Percentiles rank a stretch among this genome's conserved stretches.
Conservation (phyloP, 2,329 filamentous ascomycete species). For the Alternaria gansuensis region DNA sequence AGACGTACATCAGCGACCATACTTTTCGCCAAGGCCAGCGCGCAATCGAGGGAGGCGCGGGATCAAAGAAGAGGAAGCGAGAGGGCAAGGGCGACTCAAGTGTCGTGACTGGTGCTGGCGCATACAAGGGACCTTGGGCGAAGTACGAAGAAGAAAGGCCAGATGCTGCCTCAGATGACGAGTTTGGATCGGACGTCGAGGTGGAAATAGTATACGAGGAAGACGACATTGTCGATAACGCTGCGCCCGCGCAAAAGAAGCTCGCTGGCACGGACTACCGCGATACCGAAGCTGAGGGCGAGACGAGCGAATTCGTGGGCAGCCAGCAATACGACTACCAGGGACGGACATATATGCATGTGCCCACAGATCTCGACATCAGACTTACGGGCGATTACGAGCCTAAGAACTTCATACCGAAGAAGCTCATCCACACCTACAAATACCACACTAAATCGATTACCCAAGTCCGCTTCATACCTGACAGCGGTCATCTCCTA, state of each 20-base stretch:
- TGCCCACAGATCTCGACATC: slow-evolving; percentile 70
- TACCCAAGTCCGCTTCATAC: slow-evolving; percentile 90
- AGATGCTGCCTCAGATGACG: slow-evolving; percentile 68
- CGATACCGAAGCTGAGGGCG: slow-evolving; percentile 60
- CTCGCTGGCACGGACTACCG: slow-evolving; percentile 64
- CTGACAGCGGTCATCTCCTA: slow-evolving; percentile 83
- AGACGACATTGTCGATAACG: slow-evolving; percentile 69
- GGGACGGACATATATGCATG: slow-evolving; percentile 96
- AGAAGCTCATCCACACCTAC: slow-evolving; percentile 92
- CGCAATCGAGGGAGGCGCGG: slow-evolving; percentile 71
- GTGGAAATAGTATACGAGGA: slow-evolving; percentile 78
- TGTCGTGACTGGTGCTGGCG: slow-evolving; percentile 83
- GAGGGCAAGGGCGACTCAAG: slow-evolving; percentile 86
- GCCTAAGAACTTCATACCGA: slow-evolving; percentile 89
- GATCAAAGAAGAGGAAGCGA: slow-evolving; percentile 77
- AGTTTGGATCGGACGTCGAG: slow-evolving; percentile 72
- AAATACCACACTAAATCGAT: slow-evolving; percentile 85
- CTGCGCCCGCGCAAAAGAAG: slow-evolving; percentile 68
- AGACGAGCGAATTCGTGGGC: slow-evolving; percentile 90
- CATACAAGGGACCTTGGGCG: slow-evolving; percentile 96
- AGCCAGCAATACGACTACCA: slow-evolving; percentile 87
- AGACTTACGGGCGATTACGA: slow-evolving; percentile 77
- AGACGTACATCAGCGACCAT: slow-evolving; percentile 88
- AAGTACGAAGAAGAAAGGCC: slow-evolving; percentile 80
- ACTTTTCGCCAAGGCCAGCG: slow-evolving; percentile 89